These are phyloP conservation scores for Begonia masoniana DNA, from an alignment of 306 rosid species.

Conservation along the genomic window DNA sequence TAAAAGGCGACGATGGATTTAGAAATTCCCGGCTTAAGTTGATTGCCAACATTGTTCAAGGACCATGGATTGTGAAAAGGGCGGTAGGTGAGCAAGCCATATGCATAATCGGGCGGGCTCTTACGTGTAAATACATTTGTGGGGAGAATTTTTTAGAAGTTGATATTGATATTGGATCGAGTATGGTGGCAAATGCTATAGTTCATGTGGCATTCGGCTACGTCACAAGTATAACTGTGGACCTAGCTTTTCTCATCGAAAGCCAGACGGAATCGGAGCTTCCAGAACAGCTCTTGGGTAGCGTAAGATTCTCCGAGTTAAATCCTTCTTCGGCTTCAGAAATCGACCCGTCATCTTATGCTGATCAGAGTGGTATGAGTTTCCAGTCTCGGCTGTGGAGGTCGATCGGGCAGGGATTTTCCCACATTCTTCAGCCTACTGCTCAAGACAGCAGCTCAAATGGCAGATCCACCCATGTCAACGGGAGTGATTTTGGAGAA, in stretches of 20 bases:
- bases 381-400: conserved; percentile 57
- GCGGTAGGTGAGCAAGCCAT: conserved; percentile 94
- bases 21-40: conserved; percentile 77
- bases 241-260: conserved; percentile 81
- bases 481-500: no score
- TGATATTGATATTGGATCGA: conserved; percentile 83
- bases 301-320: conserved; percentile 57
- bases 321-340: conserved; percentile 57
- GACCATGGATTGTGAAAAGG: conserved; percentile 88
- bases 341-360: conserved; percentile 26
- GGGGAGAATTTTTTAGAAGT: conserved; percentile 65
- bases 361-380: conserved; percentile 4
- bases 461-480: neutral
- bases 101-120: conserved; percentile 67
- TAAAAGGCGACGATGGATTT: conserved; percentile 58
- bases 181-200: conserved; percentile 77
- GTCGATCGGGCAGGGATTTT: conserved; percentile 65
- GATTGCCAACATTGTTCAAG: conserved; percentile 67
- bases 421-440: conserved; percentile 43
- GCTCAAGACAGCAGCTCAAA: conserved; percentile 33
- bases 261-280: conserved; percentile 62
- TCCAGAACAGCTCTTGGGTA: conserved; percentile 69
- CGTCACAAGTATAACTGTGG: conserved; percentile 55
- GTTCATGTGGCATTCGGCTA: conserved; percentile 81
- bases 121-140: conserved; percentile 42